Evolutionary conservation across 106 monocot species (phyloP), one percentile per base, ranked within the genome.

Genomic region (Dioscorea zingiberensis): DNA sequence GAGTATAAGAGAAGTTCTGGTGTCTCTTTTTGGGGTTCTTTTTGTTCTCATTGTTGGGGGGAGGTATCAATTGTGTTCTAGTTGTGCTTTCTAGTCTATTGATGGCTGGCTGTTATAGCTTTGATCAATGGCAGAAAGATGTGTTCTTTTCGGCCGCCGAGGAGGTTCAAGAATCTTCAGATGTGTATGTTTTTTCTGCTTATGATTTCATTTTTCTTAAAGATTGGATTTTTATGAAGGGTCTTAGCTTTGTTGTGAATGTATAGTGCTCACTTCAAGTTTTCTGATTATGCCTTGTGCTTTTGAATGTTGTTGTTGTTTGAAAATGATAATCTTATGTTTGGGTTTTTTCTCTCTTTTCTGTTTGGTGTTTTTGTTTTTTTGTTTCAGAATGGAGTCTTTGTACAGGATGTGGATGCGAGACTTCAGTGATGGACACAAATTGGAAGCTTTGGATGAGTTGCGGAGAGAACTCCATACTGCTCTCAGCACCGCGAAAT

Each of bases 41-140:
- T 38, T 38, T 6, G 38, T 38, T 38, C 3, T 38, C 38, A 38
- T 38, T 2, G 6, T 38, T 38, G 38, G 38, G n/a, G 38, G 10
- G 38, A 38, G 38, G 38, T 38, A 38, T 38, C 38, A 38, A 38
- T 8, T 6, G 38, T 38, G 38, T 38, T 38, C 38, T 38, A 10
- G 10, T 38, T 38, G 38, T 8, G 30, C 8, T 48, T 21, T 11
- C 21, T 13, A 6, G 58, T 28, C 17, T 14, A 2, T 32, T 27
- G 63, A 84, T 86, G 83, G 93, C 77, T 21, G 73, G 29, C 51
- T 60, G 27, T 0, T 70, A 64, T 26, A 63, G 59, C 63, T 89
- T 94, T 69, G 86, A 86, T 67, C 86, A 78, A 61, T 94, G 93
- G 93, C 85, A 76, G 80, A 86, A 94, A 54, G 93, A 94, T 63